phyloP scores from a whole-genome alignment of 1,284 basidiomycete genomes.

The Ustilago trichophora region DNA sequence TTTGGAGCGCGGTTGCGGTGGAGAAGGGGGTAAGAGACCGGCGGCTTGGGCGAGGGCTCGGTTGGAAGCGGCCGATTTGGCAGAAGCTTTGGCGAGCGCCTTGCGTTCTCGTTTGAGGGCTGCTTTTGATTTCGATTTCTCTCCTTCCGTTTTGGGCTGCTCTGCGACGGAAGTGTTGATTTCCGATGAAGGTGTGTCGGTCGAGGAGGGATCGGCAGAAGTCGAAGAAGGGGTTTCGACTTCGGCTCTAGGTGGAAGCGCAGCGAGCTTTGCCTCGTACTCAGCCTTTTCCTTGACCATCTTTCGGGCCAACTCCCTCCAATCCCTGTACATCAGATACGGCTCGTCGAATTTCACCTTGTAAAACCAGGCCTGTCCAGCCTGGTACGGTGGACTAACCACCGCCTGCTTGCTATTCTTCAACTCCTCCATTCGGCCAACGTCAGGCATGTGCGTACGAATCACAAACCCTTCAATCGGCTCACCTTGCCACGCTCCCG shows the following conservation, averaged over 20 bases:
- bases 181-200: no score
- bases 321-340: slow-evolving; percentile 97
- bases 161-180: no score
- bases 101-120: slow-evolving; percentile 32
- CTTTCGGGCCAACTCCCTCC: slow-evolving; percentile 89
- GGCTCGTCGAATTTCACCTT: slow-evolving; percentile 99
- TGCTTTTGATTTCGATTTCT: slow-evolving; percentile 25
- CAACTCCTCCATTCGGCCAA: slow-evolving; percentile 65
- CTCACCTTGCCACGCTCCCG: slow-evolving; percentile 81
- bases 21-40: slow-evolving; percentile 33
- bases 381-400: slow-evolving; percentile 57
- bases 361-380: slow-evolving; percentile 93
- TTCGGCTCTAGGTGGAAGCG: no score
- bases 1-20: slow-evolving; percentile 44
- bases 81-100: slow-evolving; percentile 4
- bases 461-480: slow-evolving; percentile 97
- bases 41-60: slow-evolving; percentile 17
- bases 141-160: not conserved
- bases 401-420: slow-evolving; percentile 1
- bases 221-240: no score
- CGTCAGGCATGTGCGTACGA: slow-evolving; percentile 56
- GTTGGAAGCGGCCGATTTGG: not conserved
- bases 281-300: slow-evolving; percentile 54
- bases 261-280: slow-evolving; percentile 38
- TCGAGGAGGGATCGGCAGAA: no score